Base-by-base conservation (phyloP, 441 rosid species). In the Metrosideros polymorpha region DNA sequence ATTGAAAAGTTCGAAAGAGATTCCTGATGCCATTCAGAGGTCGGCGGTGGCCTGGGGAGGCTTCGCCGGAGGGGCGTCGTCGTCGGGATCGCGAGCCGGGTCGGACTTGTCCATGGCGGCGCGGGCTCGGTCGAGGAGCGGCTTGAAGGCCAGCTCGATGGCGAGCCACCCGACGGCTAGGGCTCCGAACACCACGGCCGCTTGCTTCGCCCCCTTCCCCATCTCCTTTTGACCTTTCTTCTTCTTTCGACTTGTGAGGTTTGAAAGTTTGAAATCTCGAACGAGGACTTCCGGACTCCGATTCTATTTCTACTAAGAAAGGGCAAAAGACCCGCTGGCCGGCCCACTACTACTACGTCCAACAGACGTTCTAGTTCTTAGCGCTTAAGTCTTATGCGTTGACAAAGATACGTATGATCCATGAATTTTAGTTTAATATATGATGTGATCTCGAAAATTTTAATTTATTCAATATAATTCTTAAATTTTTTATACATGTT, bases 111-210 rank as follows among this genome's bases (percentile, higher is more conserved):
- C 93, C 93, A 95, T 92, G 54, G 96, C 90, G 32, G 92, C 89
- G 84, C 92, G 94, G 53, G 90, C 85, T 86, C 89, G 93, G 91
- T 91, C 94, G 87, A 95, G 92, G 86, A 95, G 79, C 22, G 97
- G 97, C 92, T 95, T 97, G 83, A 94, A 90, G 83, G 94, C 96
- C 85, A 97, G 45, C 93, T 94, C 97, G 32, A 97, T 87, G 27
- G 99, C 96, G 75, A 95, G 84, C 99, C 95, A 95, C 55, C 95
- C 96, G 9, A 95, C 86, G 12, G 95, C 94, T n/a, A 95, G 91
- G 17, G 94, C 97, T 71, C 98, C 96, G n/a, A 93, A 89, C 30
- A 94, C 98, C 82, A 90, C 91, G 85, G 91, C 90, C 83, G 93
- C 96, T 86, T 90, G 94, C 85, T 95, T 97, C 88, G 90, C 14